Evolutionary conservation across 2,329 filamentous ascomycete genomes (phyloP).

Genomic region (Neofusicoccum sp.): DNA sequence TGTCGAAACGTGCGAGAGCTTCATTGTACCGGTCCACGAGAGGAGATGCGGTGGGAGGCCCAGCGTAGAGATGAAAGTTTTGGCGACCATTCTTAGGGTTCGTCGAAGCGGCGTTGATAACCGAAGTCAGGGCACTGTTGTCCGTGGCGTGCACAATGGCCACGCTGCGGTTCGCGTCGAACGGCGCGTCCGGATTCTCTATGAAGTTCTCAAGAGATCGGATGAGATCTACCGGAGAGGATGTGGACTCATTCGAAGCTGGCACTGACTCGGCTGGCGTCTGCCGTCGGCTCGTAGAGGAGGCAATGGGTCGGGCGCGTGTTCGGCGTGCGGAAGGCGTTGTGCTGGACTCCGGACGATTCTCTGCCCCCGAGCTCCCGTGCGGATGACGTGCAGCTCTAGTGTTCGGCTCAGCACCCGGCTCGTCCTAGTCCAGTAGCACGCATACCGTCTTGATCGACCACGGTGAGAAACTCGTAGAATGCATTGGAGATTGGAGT

Average conservation of each 20-base stretch:
- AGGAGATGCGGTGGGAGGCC: not conserved
- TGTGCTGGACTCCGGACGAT: not conserved
- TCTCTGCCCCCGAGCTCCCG: not conserved
- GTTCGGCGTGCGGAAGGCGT: not conserved
- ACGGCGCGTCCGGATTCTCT: not conserved
- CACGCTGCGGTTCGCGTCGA: not conserved
- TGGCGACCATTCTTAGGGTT: not conserved
- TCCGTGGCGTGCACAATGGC: conserved; percentile 7
- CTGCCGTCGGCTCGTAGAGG: not conserved
- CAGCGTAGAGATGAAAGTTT: conserved; percentile 4
- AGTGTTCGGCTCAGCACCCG: not conserved
- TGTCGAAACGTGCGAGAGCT: not conserved
- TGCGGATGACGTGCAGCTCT: not conserved
- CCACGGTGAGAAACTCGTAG: not conserved
- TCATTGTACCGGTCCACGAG: not conserved
- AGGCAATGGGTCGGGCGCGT: not conserved
- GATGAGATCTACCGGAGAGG: conserved; percentile 1
- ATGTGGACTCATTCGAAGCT: not conserved
- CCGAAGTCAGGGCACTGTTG: conserved; percentile 6
- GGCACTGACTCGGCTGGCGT: not conserved
- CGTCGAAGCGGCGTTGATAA: not conserved
- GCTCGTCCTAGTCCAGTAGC: not conserved
- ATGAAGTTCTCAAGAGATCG: conserved; percentile 7
- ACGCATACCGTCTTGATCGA: not conserved
- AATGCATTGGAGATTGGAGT: not conserved